Evolutionary conservation across 257 asterid species (phyloP).

Genomic region (Fraxinus excelsior): DNA sequence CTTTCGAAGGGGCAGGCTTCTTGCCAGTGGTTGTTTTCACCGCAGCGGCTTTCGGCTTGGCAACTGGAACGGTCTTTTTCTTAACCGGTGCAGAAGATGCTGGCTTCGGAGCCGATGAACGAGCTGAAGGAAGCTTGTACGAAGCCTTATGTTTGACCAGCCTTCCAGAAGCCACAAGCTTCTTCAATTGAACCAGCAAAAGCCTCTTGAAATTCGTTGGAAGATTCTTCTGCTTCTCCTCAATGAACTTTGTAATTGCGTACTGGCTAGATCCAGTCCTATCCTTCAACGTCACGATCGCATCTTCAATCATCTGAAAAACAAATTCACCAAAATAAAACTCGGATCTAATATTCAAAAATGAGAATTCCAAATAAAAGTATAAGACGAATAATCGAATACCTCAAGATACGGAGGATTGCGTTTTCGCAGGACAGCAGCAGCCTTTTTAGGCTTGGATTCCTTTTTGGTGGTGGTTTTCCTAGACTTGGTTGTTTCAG

Average conservation of each 20-base stretch:
- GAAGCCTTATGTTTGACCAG: slow-evolving; percentile 55
- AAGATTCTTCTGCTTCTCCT: slow-evolving; percentile 57
- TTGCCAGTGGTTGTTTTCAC: slow-evolving; percentile 27
- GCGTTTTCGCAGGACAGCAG: slow-evolving; percentile 49
- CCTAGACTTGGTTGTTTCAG: slow-evolving; percentile 15
- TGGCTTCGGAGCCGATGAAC: slow-evolving; percentile 26
- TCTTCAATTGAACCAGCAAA: slow-evolving; percentile 50
- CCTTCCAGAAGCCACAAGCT: slow-evolving; percentile 53
- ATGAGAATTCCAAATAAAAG: background rate
- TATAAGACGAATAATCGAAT: background rate
- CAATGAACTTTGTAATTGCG: slow-evolving; percentile 63
- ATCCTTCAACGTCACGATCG: slow-evolving; percentile 53
- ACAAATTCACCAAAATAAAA: background rate
- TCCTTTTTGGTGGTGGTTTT: slow-evolving; percentile 24
- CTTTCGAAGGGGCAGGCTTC: slow-evolving; percentile 26
- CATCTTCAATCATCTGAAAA: slow-evolving; percentile 58
- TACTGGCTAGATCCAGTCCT: slow-evolving; percentile 66
- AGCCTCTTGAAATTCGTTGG: slow-evolving; percentile 59
- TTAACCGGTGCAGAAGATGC: slow-evolving; percentile 28
- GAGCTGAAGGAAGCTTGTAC: slow-evolving; percentile 44
- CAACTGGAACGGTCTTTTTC: slow-evolving; percentile 30
- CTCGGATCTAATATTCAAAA: slow-evolving; percentile 16
- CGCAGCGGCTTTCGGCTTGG: slow-evolving; percentile 35
- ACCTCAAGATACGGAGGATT: slow-evolving; percentile 69
- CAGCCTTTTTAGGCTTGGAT: slow-evolving; percentile 40